A percentile compares a stretch with the other conserved stretches of the same genome.
phyloP scores from a whole-genome alignment of 2,329 filamentous ascomycete species.

The Diaporthe eres region DNA sequence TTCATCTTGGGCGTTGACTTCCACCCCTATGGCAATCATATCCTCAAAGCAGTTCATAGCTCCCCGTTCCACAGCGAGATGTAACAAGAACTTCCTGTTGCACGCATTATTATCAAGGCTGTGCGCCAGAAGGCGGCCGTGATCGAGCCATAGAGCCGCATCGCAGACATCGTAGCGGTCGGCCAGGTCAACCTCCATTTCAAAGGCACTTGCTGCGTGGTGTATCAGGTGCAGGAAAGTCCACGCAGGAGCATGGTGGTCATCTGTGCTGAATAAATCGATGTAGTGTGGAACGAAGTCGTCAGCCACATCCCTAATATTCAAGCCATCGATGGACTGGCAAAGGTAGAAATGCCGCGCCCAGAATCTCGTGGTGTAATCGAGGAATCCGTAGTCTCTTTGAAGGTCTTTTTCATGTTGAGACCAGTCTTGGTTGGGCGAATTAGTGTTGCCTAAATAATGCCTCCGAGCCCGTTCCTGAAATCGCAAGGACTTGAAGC shows the following conservation, averaged over 20 bases:
- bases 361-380: background rate
- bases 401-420: background rate
- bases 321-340: background rate
- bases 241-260: background rate
- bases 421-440: background rate
- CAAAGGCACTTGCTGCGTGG: too few relatives aligned
- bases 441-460: background rate
- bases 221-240: background rate
- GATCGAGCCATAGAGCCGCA: background rate
- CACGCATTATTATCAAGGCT: background rate
- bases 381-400: background rate
- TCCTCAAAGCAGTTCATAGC: too few relatives aligned
- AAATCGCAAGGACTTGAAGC: background rate
- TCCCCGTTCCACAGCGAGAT: background rate
- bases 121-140: background rate
- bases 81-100: background rate
- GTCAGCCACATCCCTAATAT: background rate
- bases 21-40: background rate
- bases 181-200: too few relatives aligned
- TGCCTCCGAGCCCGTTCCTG: background rate
- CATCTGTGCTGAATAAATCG: background rate
- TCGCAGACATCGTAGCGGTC: background rate
- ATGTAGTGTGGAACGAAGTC: background rate
- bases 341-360: background rate
- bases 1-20: background rate